Percentiles rank a stretch among this genome's conserved stretches.
Conservation (phyloP, 352 stramenopile genomes). For the Phytophthora ramorum region DNA sequence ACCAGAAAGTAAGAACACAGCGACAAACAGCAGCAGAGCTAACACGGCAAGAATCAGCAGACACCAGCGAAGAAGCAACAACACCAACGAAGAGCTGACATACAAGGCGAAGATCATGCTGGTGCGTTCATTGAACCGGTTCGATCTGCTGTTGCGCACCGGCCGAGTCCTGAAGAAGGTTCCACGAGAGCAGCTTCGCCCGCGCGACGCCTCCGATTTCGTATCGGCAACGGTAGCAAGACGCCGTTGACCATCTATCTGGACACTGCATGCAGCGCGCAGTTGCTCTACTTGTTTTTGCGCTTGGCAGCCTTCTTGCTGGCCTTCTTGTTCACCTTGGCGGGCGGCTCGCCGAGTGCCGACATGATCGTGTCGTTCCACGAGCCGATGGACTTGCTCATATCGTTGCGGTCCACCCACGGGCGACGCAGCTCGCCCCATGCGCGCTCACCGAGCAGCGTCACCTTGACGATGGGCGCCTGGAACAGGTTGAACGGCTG, state of each 20-base stretch:
- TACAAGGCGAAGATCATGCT: conserved; percentile 57
- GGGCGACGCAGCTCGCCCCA: conserved; percentile 83
- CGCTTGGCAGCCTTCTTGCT: conserved; percentile 74
- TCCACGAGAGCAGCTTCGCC: conserved; percentile 47
- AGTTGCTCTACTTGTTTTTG: conserved; percentile 64
- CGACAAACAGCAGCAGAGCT: conserved; percentile 1
- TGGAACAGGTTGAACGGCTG: conserved; percentile 82
- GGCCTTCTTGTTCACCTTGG: conserved; percentile 71
- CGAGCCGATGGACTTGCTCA: conserved; percentile 70
- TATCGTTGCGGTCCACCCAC: conserved; percentile 69
- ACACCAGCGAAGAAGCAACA: conserved; percentile 9
- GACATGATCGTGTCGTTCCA: conserved; percentile 87
- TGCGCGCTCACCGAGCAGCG: conserved; percentile 62
- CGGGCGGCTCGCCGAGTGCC: conserved; percentile 60
- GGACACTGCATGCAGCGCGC: too few relatives aligned
- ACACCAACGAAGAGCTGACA: conserved; percentile 30
- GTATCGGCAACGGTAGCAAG: conserved; percentile 25
- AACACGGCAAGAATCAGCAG: conserved; percentile 1
- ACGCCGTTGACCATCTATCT: conserved; percentile 18
- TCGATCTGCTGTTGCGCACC: conserved; percentile 59
- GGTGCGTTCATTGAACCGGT: conserved; percentile 48
- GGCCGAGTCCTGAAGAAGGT: conserved; percentile 52
- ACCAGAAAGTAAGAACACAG: conserved; percentile 8
- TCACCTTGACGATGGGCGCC: conserved; percentile 69
- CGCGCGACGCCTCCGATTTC: conserved; percentile 29